Conservation (phyloP, 805 yeast genomes). For the Yarrowia sp. region DNA sequence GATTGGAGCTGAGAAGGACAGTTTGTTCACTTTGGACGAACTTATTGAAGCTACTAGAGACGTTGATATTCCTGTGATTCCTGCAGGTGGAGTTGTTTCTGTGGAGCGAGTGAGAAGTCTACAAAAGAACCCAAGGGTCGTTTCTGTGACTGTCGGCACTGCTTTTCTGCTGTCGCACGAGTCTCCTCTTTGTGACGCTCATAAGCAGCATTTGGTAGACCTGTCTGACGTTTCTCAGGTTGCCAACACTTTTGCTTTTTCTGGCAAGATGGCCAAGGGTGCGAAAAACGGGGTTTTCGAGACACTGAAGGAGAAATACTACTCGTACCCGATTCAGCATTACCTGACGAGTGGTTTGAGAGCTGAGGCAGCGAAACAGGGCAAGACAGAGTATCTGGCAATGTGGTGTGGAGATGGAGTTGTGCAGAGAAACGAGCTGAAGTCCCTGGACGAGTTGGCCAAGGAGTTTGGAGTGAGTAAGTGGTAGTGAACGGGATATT, state of each 20-base stretch:
- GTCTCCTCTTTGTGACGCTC: neutral
- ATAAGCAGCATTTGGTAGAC: neutral
- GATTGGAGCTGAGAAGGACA: conserved; percentile 38
- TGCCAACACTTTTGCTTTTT: conserved; percentile 4
- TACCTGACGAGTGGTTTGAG: neutral
- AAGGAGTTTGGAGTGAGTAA: neutral
- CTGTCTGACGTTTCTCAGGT: neutral
- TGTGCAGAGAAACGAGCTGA: neutral
- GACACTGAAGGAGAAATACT: neutral
- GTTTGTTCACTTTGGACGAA: conserved; percentile 27
- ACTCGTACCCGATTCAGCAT: conserved; percentile 11
- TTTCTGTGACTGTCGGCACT: conserved; percentile 58
- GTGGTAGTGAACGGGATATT: too few species aligned
- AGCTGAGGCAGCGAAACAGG: neutral
- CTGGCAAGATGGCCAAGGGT: conserved; percentile 19
- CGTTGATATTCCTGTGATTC: conserved; percentile 37
- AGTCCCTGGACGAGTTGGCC: neutral
- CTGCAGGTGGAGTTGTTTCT: conserved; percentile 54
- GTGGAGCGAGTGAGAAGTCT: conserved; percentile 32
- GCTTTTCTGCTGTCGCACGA: conserved; percentile 40
- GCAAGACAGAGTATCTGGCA: neutral
- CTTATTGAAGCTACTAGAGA: conserved; percentile 29
- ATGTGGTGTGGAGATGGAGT: conserved; percentile 24
- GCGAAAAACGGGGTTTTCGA: neutral
- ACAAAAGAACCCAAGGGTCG: conserved; percentile 31